These are phyloP conservation scores for Calonectria crousiana DNA, from an alignment of 2,329 filamentous ascomycete genomes.

Conservation along the genomic window DNA sequence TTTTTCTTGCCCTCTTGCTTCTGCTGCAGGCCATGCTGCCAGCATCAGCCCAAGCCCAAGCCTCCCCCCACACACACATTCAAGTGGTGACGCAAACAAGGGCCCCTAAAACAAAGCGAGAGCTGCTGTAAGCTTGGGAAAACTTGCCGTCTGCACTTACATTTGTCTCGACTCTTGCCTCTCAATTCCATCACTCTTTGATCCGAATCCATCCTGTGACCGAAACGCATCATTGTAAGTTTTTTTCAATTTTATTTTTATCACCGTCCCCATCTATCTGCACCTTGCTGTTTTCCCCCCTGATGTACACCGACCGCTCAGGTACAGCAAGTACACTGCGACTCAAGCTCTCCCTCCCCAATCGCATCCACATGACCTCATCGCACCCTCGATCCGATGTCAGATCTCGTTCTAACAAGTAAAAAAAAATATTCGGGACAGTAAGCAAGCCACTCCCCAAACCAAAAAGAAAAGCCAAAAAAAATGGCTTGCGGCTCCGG, in stretches of 20 bases:
- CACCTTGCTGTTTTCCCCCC: neutral
- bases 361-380: constrained; percentile 14
- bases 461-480: neutral
- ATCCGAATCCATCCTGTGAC: neutral
- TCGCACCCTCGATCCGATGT: neutral
- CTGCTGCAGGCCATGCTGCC: neutral
- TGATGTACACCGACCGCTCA: neutral
- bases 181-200: neutral
- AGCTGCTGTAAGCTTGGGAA: neutral
- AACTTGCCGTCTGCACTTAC: neutral
- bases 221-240: neutral
- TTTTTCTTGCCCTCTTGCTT: neutral
- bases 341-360: neutral
- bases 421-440: neutral
- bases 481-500: constrained; percentile 42
- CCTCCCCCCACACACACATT: neutral
- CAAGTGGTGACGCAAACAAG: constrained; percentile 3
- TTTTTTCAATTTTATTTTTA: no score
- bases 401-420: neutral
- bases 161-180: neutral
- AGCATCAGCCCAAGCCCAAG: neutral
- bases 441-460: neutral
- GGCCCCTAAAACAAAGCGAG: neutral
- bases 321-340: neutral
- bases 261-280: no score